Evolutionary conservation across 1,284 basidiomycete species (phyloP).

Genomic region (Pseudomicrostroma phylloplanum): DNA sequence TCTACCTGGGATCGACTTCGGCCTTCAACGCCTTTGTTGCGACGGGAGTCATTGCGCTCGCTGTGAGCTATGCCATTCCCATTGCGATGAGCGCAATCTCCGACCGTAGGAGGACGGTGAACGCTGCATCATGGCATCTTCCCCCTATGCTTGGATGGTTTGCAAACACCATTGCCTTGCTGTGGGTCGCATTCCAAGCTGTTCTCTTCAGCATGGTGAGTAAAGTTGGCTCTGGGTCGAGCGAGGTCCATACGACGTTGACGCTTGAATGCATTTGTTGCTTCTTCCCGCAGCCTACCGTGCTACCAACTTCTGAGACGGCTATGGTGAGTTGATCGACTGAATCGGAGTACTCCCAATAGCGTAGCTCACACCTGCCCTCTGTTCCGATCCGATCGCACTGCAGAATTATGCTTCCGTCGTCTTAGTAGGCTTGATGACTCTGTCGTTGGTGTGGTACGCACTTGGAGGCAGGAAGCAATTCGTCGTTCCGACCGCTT

Average conservation of each 20-base stretch:
- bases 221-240: no score
- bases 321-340: background rate
- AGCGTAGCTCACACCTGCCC: no score
- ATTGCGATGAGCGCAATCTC: conserved; percentile 11
- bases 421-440: conserved; percentile 12
- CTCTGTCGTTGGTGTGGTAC: conserved; percentile 16
- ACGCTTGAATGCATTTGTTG: no score
- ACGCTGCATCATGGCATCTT: conserved; percentile 6
- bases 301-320: conserved; percentile 9
- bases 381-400: no score
- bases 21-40: conserved; percentile 18
- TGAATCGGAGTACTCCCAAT: no score
- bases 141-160: conserved; percentile 10
- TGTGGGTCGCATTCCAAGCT: conserved; percentile 16
- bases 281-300: no score
- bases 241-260: no score
- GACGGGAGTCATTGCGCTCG: conserved; percentile 16
- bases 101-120: conserved; percentile 7
- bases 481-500: conserved; percentile 9
- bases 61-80: conserved; percentile 13
- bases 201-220: conserved; percentile 18
- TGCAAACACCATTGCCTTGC: conserved; percentile 5
- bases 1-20: conserved; percentile 14
- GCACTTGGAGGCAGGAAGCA: conserved; percentile 7
- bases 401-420: conserved; percentile 17